phyloP scores from a whole-genome alignment of 805 yeast species.

The Saccharomyces eubayanus region DNA sequence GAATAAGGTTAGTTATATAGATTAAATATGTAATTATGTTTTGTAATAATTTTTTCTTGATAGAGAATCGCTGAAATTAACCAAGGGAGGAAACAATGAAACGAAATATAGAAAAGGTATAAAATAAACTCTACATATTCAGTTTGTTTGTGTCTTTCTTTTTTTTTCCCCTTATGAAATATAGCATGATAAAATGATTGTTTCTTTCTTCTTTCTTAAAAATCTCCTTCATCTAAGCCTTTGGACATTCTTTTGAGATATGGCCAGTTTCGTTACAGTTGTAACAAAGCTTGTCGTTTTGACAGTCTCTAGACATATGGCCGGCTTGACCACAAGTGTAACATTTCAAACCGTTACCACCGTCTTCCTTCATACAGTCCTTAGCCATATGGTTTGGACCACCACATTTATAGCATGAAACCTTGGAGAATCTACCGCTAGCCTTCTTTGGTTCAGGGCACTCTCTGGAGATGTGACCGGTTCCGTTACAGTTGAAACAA shows the following conservation, averaged over 20 bases:
- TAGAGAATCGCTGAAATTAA: slow-evolving; percentile 1
- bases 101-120: not conserved
- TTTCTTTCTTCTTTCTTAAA: not conserved
- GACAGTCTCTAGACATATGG: slow-evolving; percentile 81
- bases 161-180: not conserved
- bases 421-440: slow-evolving; percentile 16
- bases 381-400: slow-evolving; percentile 90
- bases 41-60: not conserved
- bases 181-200: not conserved
- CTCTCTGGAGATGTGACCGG: slow-evolving; percentile 77
- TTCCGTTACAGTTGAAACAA: slow-evolving; percentile 71
- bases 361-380: slow-evolving; percentile 70
- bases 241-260: slow-evolving; percentile 69
- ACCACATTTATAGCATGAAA: slow-evolving; percentile 81
- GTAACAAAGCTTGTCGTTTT: slow-evolving; percentile 43
- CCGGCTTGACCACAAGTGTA: slow-evolving; percentile 89
- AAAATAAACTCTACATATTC: not conserved
- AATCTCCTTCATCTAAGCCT: slow-evolving; percentile 1
- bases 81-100: not conserved
- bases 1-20: not conserved
- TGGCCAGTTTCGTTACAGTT: slow-evolving; percentile 61
- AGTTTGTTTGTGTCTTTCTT: not conserved
- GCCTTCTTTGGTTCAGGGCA: slow-evolving; percentile 46
- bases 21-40: not conserved
- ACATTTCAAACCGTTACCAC: slow-evolving; percentile 45